phyloP scores from a whole-genome alignment of 2,329 filamentous ascomycete species.

The Penicillium janthinellum region DNA sequence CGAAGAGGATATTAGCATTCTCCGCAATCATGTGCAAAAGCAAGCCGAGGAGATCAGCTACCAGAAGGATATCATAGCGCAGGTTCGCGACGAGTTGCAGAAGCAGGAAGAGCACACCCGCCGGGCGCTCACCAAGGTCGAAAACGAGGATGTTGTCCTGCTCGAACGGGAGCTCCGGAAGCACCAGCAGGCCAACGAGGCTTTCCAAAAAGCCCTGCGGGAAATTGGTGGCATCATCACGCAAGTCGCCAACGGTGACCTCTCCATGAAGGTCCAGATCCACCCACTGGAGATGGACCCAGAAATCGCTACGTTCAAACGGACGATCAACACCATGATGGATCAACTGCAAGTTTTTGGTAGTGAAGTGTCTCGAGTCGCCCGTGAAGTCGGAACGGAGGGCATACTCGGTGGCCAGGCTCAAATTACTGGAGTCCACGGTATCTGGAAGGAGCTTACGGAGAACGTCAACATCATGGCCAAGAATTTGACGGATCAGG shows the following conservation, averaged over 20 bases:
- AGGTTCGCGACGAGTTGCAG: conserved; percentile 80
- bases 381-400: conserved; percentile 93
- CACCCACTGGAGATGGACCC: conserved; percentile 97
- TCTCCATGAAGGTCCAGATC: conserved; percentile 96
- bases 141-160: conserved; percentile 82
- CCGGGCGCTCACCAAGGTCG: conserved; percentile 76
- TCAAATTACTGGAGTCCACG: conserved; percentile 88
- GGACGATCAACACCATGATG: conserved; percentile 99
- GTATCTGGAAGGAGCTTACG: conserved; percentile 96
- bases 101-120: conserved; percentile 85
- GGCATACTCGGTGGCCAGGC: conserved; percentile 92
- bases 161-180: conserved; percentile 94
- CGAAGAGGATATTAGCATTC: conserved; percentile 79
- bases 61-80: conserved; percentile 81
- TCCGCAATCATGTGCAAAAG: conserved; percentile 88
- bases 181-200: conserved; percentile 96
- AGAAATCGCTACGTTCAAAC: conserved; percentile 96
- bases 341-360: conserved; percentile 96
- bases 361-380: conserved; percentile 91
- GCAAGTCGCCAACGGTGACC: conserved; percentile 88
- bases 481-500: conserved; percentile 79
- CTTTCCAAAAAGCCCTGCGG: conserved; percentile 93
- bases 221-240: conserved; percentile 98
- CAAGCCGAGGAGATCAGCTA: conserved; percentile 89
- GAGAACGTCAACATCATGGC: conserved; percentile 87